Evolutionary conservation across 202 grass and related monocot species (phyloP), one percentile per base, ranked within the genome.

Genomic region (Panicum hallii): DNA sequence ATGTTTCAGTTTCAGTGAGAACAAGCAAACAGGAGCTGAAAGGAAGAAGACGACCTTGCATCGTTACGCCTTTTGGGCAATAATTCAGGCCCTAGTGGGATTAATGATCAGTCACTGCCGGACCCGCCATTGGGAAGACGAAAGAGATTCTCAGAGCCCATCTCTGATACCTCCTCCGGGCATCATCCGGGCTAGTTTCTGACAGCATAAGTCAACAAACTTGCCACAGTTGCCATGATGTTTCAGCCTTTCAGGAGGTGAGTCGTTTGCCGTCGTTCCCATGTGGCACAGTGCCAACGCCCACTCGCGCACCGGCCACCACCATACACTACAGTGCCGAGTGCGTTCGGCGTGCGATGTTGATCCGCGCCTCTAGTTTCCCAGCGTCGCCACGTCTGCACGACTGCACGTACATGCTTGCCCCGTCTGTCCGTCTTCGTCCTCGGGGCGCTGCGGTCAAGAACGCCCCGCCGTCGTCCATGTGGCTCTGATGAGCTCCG

Each of bases 41-140:
- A 9, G 60, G 55, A 36, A 28, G 42, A 48, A 30, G 69, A 64
- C 0, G 17, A 5, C 7, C 56, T n/a, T 38, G 5, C 17, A 45
- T n/a, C 30, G 11, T 13, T 20, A 4, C 43, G 1, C 67, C 77
- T 85, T 63, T 69, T 3, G 6, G 70, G 22, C 82, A 85, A 89
- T 89, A 80, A 89, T 89, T 56, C 69, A 84, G 34, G 32, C 22
- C 9, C 19, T 40, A 69, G 82, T 85, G 87, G 87, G 44, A 76
- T 52, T 46, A 61, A 84, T 67, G 81, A 80, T 67, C 68, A 6
- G n/a, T 20, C 68, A 5, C 32, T 15, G 67, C 54, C 32, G 52
- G 82, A 9, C 75, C 76, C 76, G 32, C 87, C 75, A 84, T 79
- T 45, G 54, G 62, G 9, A 79, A n/a, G 61, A 19, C 9, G 54